Base-by-base conservation (phyloP, 192 early-diverging fungal species). In the Gigaspora rosea region DNA sequence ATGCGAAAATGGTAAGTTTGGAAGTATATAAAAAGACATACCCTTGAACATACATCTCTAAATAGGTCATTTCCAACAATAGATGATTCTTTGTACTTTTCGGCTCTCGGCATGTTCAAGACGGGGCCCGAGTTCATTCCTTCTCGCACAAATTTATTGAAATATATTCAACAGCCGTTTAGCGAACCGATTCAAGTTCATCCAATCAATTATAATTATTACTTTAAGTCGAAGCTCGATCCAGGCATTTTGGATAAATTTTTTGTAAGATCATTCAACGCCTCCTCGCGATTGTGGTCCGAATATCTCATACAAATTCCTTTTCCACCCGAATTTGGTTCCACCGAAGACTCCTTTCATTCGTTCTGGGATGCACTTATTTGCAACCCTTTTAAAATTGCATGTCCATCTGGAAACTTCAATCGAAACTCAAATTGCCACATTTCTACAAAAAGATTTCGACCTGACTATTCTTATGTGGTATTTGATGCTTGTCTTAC, bases 401-500 rank as follows among this genome's bases (percentile, higher is more conserved):
- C n/a, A 59, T 74, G 0, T 5, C 41, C 57, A 32, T 7, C 0
- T 10, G 46, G 72, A 8, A 61, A 2, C 5, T 16, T 47, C 41
- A 73, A 61, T 16, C 57, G 57, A 73, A 73, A 73, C n/a, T 13
- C 46, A 20, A 47, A 32, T 56, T 47, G 4, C 6, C 56, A 72
- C 10, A 59, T 56, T 47, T 74, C 57, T 20, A 74, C 72, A 58
- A 74, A 47, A 47, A 61, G 49, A 74, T 62, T 62, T 18, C 35
- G 58, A 49, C 72, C 72, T 62, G 58, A 59, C 18, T 22, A 62
- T 74, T 74, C 72, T 3, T 74, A 48, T 62, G 47, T 62, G 35
- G 35, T 74, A 32, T n/a, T n/a, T n/a, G 41, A 74, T 74, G 72
- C 72, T 47, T 74, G 72, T 74, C 72, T 74, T 22, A 2, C 20